These are phyloP conservation scores for Inosperma sp. DNA, from an alignment of 768 basidiomycete species.

Conservation along the genomic window DNA sequence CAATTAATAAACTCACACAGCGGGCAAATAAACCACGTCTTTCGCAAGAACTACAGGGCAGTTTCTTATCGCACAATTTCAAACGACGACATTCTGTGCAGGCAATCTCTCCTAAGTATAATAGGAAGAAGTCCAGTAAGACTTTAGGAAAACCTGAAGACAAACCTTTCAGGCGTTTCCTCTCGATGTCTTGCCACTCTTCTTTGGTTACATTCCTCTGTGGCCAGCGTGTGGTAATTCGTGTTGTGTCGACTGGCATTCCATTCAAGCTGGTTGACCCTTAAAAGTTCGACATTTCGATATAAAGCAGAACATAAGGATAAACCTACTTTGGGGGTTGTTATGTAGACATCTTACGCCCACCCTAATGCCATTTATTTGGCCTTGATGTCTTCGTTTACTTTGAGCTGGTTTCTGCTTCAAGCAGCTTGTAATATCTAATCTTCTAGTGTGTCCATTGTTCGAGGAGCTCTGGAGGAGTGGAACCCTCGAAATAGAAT, in stretches of 20 bases:
- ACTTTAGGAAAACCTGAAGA: conserved; percentile 4
- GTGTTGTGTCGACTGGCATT: neutral
- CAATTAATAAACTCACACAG: conserved; percentile 34
- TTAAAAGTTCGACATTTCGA: no score
- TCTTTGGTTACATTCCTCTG: conserved; percentile 46
- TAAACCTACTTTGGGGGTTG: no score
- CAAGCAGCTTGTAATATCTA: no score
- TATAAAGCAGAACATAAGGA: no score
- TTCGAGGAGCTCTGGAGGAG: no score
- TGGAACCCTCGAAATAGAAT: no score
- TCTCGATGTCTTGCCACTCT: conserved; percentile 48
- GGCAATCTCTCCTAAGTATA: conserved; percentile 42
- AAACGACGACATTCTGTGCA: conserved; percentile 50
- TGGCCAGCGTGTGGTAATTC: conserved; percentile 24
- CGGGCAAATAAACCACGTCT: conserved; percentile 62
- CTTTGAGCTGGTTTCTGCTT: no score
- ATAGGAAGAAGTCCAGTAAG: neutral
- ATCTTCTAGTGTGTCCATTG: no score
- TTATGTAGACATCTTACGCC: no score
- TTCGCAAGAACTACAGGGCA: conserved; percentile 48
- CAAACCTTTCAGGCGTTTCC: conserved; percentile 45
- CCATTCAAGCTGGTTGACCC: no score
- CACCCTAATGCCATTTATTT: no score
- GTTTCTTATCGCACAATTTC: conserved; percentile 51
- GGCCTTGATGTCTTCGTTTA: no score